phyloP scores from a whole-genome alignment of 768 basidiomycete species.

The Boletus vermiculosoides region DNA sequence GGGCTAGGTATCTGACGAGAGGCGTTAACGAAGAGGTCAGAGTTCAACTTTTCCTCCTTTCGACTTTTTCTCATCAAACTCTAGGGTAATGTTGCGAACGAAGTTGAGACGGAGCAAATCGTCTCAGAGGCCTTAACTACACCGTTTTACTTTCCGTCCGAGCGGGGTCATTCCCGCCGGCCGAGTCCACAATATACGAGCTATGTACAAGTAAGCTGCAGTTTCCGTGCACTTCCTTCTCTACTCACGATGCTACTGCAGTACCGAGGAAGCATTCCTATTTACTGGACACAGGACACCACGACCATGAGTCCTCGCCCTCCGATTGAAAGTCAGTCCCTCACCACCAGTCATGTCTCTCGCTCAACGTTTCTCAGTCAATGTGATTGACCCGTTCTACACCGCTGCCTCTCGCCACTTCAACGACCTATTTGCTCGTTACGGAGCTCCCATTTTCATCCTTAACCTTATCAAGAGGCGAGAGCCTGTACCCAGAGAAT shows the following conservation, averaged over 20 bases:
- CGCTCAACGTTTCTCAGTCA: conserved; percentile 52
- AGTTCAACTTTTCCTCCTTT: neutral
- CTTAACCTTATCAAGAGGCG: conserved; percentile 92
- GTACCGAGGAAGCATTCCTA: conserved; percentile 93
- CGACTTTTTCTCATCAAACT: neutral
- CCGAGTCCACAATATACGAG: conserved; percentile 90
- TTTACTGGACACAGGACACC: conserved; percentile 96
- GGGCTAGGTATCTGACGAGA: conserved; percentile 89
- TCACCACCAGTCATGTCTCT: neutral
- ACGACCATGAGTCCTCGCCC: conserved; percentile 89
- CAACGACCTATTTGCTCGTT: conserved; percentile 83
- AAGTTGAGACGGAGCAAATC: conserved; percentile 98
- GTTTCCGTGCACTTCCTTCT: neutral
- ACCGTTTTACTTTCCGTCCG: conserved; percentile 74
- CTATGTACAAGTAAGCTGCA: conserved; percentile 73
- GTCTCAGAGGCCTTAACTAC: conserved; percentile 88
- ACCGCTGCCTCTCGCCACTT: conserved; percentile 92
- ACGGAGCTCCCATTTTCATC: conserved; percentile 86
- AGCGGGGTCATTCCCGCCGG: conserved; percentile 41
- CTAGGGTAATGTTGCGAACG: conserved; percentile 97
- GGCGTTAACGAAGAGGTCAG: conserved; percentile 89
- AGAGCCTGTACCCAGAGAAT: conserved; percentile 78
- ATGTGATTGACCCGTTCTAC: conserved; percentile 92
- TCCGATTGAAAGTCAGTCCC: conserved; percentile 85
- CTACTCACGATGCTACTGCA: conserved; percentile 27